phyloP scores from a whole-genome alignment of 139 green algal genomes.

The Limnomonas spitsbergensis region DNA sequence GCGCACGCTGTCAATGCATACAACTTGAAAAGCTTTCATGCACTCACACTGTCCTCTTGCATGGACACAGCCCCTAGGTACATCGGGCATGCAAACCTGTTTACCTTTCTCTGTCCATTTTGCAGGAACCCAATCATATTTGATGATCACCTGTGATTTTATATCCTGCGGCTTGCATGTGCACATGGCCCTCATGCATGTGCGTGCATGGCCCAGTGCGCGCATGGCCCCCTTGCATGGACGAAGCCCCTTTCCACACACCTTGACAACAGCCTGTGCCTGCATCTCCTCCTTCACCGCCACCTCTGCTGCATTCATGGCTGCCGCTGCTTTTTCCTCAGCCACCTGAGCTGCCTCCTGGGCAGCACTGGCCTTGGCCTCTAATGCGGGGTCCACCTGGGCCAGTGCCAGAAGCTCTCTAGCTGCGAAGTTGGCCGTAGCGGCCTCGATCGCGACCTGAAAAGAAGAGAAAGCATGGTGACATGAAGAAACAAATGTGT shows the following conservation, averaged over 20 bases:
- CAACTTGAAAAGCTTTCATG: too few relatives aligned
- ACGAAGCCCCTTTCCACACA: too few relatives aligned
- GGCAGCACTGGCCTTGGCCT: background rate
- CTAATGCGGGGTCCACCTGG: conserved; percentile 9
- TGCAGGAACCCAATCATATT: too few relatives aligned
- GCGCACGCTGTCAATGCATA: too few relatives aligned
- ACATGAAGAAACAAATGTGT: background rate
- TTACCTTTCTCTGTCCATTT: background rate
- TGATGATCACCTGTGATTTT: too few relatives aligned
- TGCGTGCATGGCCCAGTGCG: too few relatives aligned
- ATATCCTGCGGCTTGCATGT: too few relatives aligned
- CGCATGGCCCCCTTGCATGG: too few relatives aligned
- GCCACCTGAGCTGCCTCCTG: conserved; percentile 29
- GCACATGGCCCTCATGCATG: too few relatives aligned
- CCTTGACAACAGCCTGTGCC: conserved; percentile 36
- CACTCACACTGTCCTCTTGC: background rate
- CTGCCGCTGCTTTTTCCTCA: conserved; percentile 61
- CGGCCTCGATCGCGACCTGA: conserved; percentile 27
- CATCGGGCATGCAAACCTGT: background rate
- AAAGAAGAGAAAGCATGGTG: background rate
- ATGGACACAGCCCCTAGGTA: background rate
- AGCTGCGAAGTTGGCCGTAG: conserved; percentile 16
- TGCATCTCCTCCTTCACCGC: conserved; percentile 84
- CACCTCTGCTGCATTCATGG: conserved; percentile 75
- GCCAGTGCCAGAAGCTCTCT: background rate